These are phyloP conservation scores for Lipomyces mesembrius DNA, from an alignment of 805 yeast species.

Conservation along the genomic window DNA sequence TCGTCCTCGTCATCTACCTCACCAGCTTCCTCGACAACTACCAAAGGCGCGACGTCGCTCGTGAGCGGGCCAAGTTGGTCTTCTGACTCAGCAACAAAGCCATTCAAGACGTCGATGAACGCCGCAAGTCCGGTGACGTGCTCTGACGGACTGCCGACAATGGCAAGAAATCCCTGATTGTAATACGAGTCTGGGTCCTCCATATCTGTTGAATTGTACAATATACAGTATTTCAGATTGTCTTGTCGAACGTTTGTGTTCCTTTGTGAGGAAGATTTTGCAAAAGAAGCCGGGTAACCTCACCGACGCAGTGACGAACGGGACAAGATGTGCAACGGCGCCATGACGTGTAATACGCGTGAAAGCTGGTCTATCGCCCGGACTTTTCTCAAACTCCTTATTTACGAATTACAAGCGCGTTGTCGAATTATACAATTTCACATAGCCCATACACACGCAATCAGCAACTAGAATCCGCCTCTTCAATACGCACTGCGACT, in stretches of 20 bases:
- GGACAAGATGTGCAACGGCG: background rate
- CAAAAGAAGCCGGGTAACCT: conserved; percentile 12
- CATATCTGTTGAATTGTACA: background rate
- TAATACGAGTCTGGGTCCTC: conserved; percentile 12
- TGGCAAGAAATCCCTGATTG: conserved; percentile 24
- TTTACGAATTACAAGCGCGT: background rate
- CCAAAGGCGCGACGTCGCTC: conserved; percentile 21
- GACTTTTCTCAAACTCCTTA: background rate
- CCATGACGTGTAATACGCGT: background rate
- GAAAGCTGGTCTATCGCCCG: background rate
- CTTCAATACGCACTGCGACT: background rate
- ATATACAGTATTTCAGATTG: background rate
- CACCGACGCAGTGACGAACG: background rate
- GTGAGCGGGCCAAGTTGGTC: conserved; percentile 33
- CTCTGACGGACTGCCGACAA: conserved; percentile 27
- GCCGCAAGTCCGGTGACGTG: conserved; percentile 43
- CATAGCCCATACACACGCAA: conserved; percentile 5
- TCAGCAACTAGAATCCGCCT: background rate
- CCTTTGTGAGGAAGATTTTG: conserved; percentile 10
- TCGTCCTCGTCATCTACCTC: conserved; percentile 24
- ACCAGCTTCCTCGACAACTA: conserved; percentile 8
- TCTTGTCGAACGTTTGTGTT: background rate
- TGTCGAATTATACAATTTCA: background rate
- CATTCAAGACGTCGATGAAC: conserved; percentile 46
- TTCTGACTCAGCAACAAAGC: conserved; percentile 37